Evolutionary conservation across 2,329 filamentous ascomycete genomes (phyloP), one percentile per base, ranked within the genome.

Genomic region (Aspergillus aculeatinus): DNA sequence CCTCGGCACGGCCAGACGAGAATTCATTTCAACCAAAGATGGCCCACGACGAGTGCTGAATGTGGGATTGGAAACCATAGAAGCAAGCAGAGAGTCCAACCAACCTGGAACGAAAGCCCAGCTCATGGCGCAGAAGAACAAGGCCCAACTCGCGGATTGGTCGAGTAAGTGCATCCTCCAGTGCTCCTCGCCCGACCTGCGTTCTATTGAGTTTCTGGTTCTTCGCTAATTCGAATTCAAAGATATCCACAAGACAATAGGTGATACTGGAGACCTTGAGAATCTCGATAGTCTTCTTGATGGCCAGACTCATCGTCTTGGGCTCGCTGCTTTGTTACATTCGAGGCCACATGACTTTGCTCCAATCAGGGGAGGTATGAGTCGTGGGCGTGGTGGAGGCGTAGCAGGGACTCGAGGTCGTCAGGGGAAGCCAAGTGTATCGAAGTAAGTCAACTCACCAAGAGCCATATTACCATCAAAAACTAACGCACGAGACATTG

Each of bases 241-340:
- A 79, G 76, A 67, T 42, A 64, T 74, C 4, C 66, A 71, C 50
- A 63, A 71, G 50, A 62, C 63, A 14, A 62, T 77, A 14, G 59
- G 66, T 4, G 72, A 74, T 42, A 72, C 72, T 10, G 65, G 62
- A 21, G 67, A 70, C 4, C 29, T 70, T 1, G 72, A 77, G 48
- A 52, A 70, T 12, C 60, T 78, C 9, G 66, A 72, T 49, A 63
- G 67, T 16, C 58, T 79, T 4, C 66, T 74, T 50, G 61, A 74
- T 49, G 78, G 78, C 11, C 76, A 79, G 49, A 74, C 61, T 25
- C 77, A 79, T 62, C 72, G 77, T 55, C 65, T 68, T 19, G 58
- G 65, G 6, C 66, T 77, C 6, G 67, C 48, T 51, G 65, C 67
- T 16, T 50, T 52, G 7, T 60, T 73, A 29, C 65, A 57, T 29